A percentile compares a stretch with the other conserved stretches of the same genome.
Conservation (phyloP, 1,284 basidiomycete genomes). For the Fomes fomentarius region DNA sequence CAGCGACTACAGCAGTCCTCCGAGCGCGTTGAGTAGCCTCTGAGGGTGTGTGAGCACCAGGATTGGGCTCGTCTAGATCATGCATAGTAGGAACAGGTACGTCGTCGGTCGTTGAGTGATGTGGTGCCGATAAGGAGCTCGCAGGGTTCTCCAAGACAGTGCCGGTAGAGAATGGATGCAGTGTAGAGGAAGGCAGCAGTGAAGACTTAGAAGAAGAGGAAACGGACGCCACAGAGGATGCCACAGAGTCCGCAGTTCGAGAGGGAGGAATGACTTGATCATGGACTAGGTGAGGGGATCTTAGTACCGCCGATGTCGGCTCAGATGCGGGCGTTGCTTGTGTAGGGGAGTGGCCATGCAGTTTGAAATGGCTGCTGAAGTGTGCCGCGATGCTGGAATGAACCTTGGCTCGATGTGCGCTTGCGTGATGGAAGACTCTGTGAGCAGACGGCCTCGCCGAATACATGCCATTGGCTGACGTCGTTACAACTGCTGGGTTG, state of each 20-base stretch:
- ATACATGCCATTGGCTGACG: background rate
- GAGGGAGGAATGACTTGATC: background rate
- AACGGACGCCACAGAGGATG: background rate
- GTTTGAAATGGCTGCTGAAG: background rate
- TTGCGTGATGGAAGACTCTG: background rate
- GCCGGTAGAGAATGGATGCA: background rate
- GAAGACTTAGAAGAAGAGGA: background rate
- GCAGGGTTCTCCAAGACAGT: background rate
- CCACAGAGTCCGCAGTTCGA: background rate
- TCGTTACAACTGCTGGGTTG: background rate
- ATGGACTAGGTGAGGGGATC: background rate
- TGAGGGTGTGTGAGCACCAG: conserved; percentile 13
- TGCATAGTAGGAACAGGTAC: conserved; percentile 1
- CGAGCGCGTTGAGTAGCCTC: conserved; percentile 24
- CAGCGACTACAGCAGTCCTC: conserved; percentile 30
- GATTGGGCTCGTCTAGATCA: conserved; percentile 20
- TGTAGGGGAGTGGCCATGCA: background rate
- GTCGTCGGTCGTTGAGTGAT: background rate
- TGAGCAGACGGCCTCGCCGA: background rate
- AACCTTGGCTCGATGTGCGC: background rate
- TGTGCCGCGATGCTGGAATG: conserved; percentile 2
- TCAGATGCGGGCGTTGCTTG: background rate
- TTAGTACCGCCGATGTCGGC: background rate
- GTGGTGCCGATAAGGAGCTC: background rate
- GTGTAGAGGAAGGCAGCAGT: background rate